Evolutionary conservation across 176 grass and related monocot genomes (phyloP).

Genomic region (Juncus inflexus): DNA sequence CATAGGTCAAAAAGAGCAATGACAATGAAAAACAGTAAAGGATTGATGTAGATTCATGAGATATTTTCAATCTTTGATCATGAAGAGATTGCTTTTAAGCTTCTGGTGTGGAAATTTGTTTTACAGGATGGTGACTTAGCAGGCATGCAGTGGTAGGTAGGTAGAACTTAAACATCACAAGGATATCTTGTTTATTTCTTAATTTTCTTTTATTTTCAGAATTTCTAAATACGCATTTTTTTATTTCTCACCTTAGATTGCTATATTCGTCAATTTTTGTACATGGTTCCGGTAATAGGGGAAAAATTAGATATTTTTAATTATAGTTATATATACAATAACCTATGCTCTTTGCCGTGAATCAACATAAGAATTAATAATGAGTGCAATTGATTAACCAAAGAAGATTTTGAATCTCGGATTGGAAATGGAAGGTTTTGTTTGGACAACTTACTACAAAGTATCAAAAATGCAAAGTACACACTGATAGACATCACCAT

Average conservation of each 20-base stretch:
- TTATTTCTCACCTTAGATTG: no score
- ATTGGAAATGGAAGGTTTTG: conserved; percentile 9
- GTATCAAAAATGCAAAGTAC: conserved; percentile 9
- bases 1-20: conserved; percentile 9
- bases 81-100: conserved; percentile 73
- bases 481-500: conserved; percentile 17
- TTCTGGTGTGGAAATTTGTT: conserved; percentile 46
- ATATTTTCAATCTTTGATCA: conserved; percentile 44
- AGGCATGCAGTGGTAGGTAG: conserved; percentile 51
- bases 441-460: neutral
- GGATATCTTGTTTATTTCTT: neutral
- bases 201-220: no score
- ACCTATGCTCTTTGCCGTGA: neutral
- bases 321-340: neutral
- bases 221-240: no score
- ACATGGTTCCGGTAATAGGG: no score
- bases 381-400: no score
- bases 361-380: no score
- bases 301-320: no score
- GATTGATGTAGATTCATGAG: conserved; percentile 45
- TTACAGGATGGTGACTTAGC: conserved; percentile 34
- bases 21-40: conserved; percentile 19
- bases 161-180: conserved; percentile 37
- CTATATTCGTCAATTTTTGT: no score
- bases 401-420: conserved; percentile 8